Conservation (phyloP, 140 eudicot species). For the Bidens hawaiensis region DNA sequence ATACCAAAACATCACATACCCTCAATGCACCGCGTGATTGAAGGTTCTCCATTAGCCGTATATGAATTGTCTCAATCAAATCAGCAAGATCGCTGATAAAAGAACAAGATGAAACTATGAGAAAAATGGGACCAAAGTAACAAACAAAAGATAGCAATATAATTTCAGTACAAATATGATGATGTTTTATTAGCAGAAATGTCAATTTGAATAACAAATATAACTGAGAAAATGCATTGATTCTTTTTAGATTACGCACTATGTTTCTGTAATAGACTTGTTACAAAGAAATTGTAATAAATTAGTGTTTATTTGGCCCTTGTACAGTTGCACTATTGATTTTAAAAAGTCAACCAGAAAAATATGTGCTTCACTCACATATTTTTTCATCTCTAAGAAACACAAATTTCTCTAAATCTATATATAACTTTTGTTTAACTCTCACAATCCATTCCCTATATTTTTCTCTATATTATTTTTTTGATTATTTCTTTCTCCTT, state of each 20-base stretch:
- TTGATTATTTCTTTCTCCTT: too few species aligned
- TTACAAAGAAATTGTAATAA: constrained; percentile 6
- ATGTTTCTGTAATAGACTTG: too few species aligned
- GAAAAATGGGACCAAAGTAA: neutral
- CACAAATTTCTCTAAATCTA: too few species aligned
- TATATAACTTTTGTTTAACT: too few species aligned
- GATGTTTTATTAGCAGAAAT: neutral
- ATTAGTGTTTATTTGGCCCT: neutral
- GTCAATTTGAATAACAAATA: constrained; percentile 9
- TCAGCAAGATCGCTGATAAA: constrained; percentile 81
- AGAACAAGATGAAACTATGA: constrained; percentile 21
- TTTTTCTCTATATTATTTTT: too few species aligned
- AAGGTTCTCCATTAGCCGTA: constrained; percentile 85
- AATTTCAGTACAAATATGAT: neutral
- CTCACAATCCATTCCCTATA: too few species aligned
- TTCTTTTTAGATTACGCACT: neutral
- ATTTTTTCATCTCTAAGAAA: constrained; percentile 13
- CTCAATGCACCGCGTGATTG: constrained; percentile 87
- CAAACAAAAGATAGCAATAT: constrained; percentile 4
- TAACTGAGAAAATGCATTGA: neutral
- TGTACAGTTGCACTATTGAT: neutral
- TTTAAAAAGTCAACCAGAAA: constrained; percentile 9
- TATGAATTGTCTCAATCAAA: constrained; percentile 76
- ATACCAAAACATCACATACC: too few species aligned
- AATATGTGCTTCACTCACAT: neutral